Conservation (phyloP, 2,329 filamentous ascomycete genomes). For the Aspergillus intermedius region DNA sequence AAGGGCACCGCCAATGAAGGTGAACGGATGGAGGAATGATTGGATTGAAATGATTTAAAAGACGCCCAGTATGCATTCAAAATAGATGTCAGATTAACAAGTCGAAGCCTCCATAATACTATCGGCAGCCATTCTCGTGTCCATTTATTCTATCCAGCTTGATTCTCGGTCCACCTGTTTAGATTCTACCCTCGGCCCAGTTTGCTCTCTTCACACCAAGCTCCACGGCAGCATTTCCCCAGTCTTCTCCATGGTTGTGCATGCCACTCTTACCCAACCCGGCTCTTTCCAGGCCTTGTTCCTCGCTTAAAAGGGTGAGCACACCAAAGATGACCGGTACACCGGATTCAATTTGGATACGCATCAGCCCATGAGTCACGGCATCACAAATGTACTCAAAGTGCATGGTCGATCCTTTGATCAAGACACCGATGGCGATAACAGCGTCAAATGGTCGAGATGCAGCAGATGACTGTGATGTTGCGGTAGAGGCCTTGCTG, state of each 20-base stretch:
- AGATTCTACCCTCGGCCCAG: conserved; percentile 67
- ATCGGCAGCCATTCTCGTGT: too few relatives aligned
- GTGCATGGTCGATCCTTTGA: conserved; percentile 99
- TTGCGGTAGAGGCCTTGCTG: conserved; percentile 37
- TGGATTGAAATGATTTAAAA: not conserved
- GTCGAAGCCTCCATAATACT: too few relatives aligned
- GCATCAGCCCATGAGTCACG: conserved; percentile 88
- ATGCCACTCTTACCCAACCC: conserved; percentile 55
- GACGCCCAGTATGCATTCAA: not conserved
- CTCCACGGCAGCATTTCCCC: conserved; percentile 91
- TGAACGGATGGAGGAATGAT: conserved; percentile 87
- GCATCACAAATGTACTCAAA: conserved; percentile 97
- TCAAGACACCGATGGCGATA: conserved; percentile 89
- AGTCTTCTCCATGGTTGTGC: conserved; percentile 96
- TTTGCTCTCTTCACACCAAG: conserved; percentile 79
- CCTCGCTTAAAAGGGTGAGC: conserved; percentile 79
- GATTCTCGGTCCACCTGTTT: conserved; percentile 18
- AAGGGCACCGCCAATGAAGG: conserved; percentile 53
- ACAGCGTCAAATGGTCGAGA: conserved; percentile 76
- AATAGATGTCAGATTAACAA: not conserved
- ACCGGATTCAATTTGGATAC: conserved; percentile 80
- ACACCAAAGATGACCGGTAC: conserved; percentile 89
- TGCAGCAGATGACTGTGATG: conserved; percentile 32
- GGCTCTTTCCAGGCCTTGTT: conserved; percentile 78
- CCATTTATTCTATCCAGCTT: not conserved